Conservation (phyloP, 1,284 basidiomycete genomes). For the Apiotrichum brassicae region DNA sequence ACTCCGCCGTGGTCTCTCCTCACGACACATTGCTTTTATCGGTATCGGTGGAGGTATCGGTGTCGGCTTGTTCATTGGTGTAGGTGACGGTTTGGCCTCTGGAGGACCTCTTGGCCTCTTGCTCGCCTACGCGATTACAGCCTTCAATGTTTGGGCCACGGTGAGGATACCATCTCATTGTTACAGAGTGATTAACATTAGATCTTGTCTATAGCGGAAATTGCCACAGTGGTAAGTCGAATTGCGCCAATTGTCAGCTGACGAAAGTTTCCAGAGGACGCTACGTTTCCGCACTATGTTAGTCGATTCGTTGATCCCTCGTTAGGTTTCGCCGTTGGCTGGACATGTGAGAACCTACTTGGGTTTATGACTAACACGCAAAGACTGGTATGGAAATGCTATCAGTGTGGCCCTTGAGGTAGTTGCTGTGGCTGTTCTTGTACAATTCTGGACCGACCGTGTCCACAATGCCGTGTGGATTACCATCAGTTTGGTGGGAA, state of each 20-base stretch:
- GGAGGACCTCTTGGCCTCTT: slow-evolving; percentile 6
- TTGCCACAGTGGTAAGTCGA: no score
- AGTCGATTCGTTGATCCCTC: slow-evolving; percentile 53
- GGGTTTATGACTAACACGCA: no score
- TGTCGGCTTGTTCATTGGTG: slow-evolving; percentile 6
- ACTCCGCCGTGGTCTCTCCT: neutral
- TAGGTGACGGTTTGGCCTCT: slow-evolving; percentile 1
- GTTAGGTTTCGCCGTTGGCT: slow-evolving; percentile 72
- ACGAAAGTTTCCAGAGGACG: slow-evolving; percentile 9
- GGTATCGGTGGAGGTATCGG: slow-evolving; percentile 9
- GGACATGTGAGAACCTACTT: no score
- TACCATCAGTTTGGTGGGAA: slow-evolving; percentile 46
- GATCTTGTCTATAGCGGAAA: neutral
- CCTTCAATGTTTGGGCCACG: slow-evolving; percentile 5
- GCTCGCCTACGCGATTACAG: slow-evolving; percentile 8
- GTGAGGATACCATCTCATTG: neutral
- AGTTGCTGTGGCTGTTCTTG: slow-evolving; percentile 67
- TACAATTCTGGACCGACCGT: slow-evolving; percentile 59
- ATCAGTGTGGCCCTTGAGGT: slow-evolving; percentile 67
- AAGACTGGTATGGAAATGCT: slow-evolving; percentile 63
- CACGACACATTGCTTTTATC: slow-evolving; percentile 7
- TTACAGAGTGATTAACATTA: neutral
- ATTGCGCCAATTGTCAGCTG: neutral
- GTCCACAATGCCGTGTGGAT: slow-evolving; percentile 67
- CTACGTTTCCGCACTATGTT: slow-evolving; percentile 3